Base-by-base conservation (phyloP, 1,284 basidiomycete species). In the Limonomyces culmigenus region DNA sequence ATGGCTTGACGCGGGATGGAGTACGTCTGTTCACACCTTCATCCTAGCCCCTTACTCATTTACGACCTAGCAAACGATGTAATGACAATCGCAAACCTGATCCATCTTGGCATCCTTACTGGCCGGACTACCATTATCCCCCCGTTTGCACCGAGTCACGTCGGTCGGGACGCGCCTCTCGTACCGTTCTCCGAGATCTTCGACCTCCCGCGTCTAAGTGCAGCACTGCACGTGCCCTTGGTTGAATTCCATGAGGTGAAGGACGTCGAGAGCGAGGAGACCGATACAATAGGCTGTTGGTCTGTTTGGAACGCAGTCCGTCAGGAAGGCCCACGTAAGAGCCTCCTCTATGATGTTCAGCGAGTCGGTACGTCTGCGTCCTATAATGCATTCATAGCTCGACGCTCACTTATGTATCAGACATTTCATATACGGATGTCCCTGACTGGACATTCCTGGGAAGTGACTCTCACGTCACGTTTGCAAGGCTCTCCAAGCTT, bases 241-340 rank as follows among this genome's bases (percentile, higher is more conserved):
- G 43, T 64, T 33, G 59, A 64, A 41, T 64, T 60, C 60, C 39
- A 46, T 34, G 59, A 64, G 32, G 50, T 64, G 39, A 63, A 63
- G 39, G 48, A 56, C 35, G 45, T 48, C 4, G 39, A 44, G 20
- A 53, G 50, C 39, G 33, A 42, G 19, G 49, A 51, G n/a, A 30
- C 56, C 25, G 76, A 83, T 19, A 62, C 68, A 13, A 42, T 81
- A 15, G 77, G 77, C n/a, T 81, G 77, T 51, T 80, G 77, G 77
- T 67, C 64, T 47, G 51, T 67, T 13, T 74, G 70, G 71, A 58
- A 71, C 45, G 56, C 58, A 18, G 62, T 69, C 5, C 64, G 72
- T 11, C 65, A 70, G 20, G 44, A 52, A 15, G 43, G 45, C 11
- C 65, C 75, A 10, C 62, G 74, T 15, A 41, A 48, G 13, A 74